A percentile compares a stretch with the other conserved stretches of the same genome.
phyloP scores from a whole-genome alignment of 805 yeast genomes.

The Kazachstania africana region DNA sequence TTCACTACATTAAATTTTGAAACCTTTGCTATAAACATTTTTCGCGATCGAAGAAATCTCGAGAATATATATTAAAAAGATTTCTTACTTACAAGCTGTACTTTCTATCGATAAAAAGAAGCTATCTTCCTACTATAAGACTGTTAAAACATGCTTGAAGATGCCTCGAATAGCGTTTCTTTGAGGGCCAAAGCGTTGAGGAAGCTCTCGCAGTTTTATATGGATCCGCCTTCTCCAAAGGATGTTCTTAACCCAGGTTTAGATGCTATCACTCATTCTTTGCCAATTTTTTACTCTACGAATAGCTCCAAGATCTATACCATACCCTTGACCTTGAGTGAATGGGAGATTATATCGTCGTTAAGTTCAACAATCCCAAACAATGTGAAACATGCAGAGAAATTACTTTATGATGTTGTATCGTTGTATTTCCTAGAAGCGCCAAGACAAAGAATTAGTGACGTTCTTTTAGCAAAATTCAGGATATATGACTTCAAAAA shows the following conservation, averaged over 20 bases:
- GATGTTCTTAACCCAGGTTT: too few species aligned
- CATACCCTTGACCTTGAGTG: conserved; percentile 38
- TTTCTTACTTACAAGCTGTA: too few species aligned
- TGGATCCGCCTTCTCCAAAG: background rate
- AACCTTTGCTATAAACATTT: too few species aligned
- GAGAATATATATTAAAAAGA: too few species aligned
- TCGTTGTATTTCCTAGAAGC: conserved; percentile 38
- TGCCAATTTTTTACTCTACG: conserved; percentile 21
- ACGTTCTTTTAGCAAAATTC: conserved; percentile 23
- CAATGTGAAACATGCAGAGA: conserved; percentile 28
- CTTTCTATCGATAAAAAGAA: too few species aligned
- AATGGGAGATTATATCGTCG: conserved; percentile 43
- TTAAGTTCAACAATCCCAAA: conserved; percentile 31
- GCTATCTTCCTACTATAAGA: too few species aligned
- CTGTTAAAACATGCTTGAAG: too few species aligned
- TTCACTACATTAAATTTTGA: too few species aligned
- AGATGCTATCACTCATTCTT: conserved; percentile 7
- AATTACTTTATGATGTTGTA: conserved; percentile 31
- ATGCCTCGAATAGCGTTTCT: too few species aligned
- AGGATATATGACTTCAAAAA: conserved; percentile 25
- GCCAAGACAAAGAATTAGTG: conserved; percentile 38
- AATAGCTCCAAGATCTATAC: conserved; percentile 18
- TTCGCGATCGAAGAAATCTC: too few species aligned
- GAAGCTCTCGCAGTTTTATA: conserved; percentile 12
- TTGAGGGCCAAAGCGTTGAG: conserved; percentile 18